These are phyloP conservation scores for Alternaria tenuissima DNA, from an alignment of 2,329 filamentous ascomycete species.

Conservation along the genomic window DNA sequence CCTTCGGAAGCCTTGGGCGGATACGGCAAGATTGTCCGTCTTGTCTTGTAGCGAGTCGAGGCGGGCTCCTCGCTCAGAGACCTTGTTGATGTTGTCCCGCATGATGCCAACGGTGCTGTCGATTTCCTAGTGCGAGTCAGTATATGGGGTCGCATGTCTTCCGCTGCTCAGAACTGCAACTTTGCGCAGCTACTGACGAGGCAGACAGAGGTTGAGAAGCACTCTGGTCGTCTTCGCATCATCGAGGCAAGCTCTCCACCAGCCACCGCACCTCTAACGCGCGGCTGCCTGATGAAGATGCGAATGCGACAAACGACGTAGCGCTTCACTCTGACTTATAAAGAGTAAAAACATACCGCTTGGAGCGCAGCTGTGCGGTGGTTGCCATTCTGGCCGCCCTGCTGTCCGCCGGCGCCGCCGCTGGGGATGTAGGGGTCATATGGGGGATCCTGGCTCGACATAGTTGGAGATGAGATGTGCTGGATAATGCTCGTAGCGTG, in stretches of 20 bases:
- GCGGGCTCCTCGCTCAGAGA: slow-evolving; percentile 88
- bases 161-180: neutral
- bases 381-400: slow-evolving; percentile 64
- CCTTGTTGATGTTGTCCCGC: slow-evolving; percentile 97
- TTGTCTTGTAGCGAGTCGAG: slow-evolving; percentile 91
- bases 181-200: neutral
- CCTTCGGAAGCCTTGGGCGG: slow-evolving; percentile 93
- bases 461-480: slow-evolving; percentile 25
- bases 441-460: slow-evolving; percentile 65
- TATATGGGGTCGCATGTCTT: slow-evolving; percentile 10
- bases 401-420: slow-evolving; percentile 60
- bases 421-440: slow-evolving; percentile 91
- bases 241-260: slow-evolving; percentile 22
- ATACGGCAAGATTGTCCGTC: slow-evolving; percentile 90
- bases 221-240: slow-evolving; percentile 12
- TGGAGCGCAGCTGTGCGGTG: slow-evolving; percentile 78
- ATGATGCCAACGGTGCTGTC: slow-evolving; percentile 94
- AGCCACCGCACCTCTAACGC: slow-evolving; percentile 15
- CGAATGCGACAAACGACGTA: slow-evolving; percentile 2
- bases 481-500: slow-evolving; percentile 19
- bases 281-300: slow-evolving; percentile 7
- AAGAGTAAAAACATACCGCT: slow-evolving; percentile 66
- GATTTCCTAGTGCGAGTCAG: slow-evolving; percentile 76
- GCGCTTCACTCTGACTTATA: slow-evolving; percentile 7
- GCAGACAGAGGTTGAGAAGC: neutral